Evolutionary conservation across 2,329 filamentous ascomycete species (phyloP).

Genomic region (Aspergillus novofumigatus): DNA sequence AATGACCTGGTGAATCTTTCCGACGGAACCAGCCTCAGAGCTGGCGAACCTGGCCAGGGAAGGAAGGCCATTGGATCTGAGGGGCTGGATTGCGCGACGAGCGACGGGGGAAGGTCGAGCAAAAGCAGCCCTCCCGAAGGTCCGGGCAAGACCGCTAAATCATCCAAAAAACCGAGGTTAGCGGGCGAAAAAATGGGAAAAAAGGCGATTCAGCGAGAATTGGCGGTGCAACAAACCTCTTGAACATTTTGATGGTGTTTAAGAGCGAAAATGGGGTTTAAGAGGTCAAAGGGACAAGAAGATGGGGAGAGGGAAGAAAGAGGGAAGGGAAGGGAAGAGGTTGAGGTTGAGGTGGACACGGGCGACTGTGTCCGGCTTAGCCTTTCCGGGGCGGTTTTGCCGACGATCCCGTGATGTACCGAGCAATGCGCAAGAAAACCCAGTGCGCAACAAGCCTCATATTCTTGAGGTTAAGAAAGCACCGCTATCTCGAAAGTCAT

Average conservation of each 20-base stretch:
- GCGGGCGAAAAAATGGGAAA: slow-evolving; percentile 11
- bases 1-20: slow-evolving; percentile 78
- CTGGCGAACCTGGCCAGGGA: slow-evolving; percentile 61
- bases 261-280: slow-evolving; percentile 39
- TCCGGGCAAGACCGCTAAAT: slow-evolving; percentile 61
- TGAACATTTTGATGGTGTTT: slow-evolving; percentile 56
- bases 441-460: background rate
- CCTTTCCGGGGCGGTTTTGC: slow-evolving; percentile 42
- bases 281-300: slow-evolving; percentile 32
- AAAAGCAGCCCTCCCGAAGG: slow-evolving; percentile 58
- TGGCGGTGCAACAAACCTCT: slow-evolving; percentile 48
- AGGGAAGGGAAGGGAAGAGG: slow-evolving; percentile 28
- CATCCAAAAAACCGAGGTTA: slow-evolving; percentile 14
- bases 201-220: slow-evolving; percentile 14
- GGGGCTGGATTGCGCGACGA: slow-evolving; percentile 54
- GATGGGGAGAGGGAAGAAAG: slow-evolving; percentile 30
- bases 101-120: slow-evolving; percentile 52
- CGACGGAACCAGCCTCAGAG: slow-evolving; percentile 53
- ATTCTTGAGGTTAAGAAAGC: background rate
- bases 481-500: background rate
- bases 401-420: slow-evolving; percentile 42
- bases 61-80: slow-evolving; percentile 55
- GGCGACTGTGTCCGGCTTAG: slow-evolving; percentile 32
- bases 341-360: slow-evolving; percentile 26
- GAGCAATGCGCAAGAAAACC: slow-evolving; percentile 18